A percentile compares a stretch with the other conserved stretches of the same genome.
Evolutionary conservation across 2,329 filamentous ascomycete genomes (phyloP).

Genomic region (Sporothrix inflata): DNA sequence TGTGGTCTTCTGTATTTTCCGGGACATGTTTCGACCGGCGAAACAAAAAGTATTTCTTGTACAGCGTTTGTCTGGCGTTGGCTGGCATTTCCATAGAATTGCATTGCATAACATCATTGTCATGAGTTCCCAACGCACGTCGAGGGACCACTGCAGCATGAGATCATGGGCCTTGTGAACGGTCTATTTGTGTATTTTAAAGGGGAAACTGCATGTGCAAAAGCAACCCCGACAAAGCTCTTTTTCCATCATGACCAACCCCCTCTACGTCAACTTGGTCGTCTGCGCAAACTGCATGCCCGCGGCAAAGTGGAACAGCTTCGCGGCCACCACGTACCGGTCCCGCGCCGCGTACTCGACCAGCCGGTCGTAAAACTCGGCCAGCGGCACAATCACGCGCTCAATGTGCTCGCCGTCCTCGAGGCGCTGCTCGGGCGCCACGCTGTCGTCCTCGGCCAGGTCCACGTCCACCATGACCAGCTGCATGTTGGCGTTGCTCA

Average conservation of each 20-base stretch:
- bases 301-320: constrained; percentile 63
- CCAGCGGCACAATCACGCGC: constrained; percentile 60
- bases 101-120: neutral
- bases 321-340: constrained; percentile 58
- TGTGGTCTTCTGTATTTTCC: neutral
- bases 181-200: neutral
- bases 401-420: constrained; percentile 66
- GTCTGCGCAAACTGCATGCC: constrained; percentile 56
- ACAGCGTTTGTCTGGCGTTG: neutral
- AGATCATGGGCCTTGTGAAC: neutral
- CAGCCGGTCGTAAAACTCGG: constrained; percentile 59
- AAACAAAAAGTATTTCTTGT: neutral
- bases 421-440: constrained; percentile 58
- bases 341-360: constrained; percentile 51
- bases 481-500: constrained; percentile 65
- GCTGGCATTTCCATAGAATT: neutral
- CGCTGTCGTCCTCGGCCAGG: constrained; percentile 51
- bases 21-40: neutral
- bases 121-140: neutral
- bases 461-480: constrained; percentile 63
- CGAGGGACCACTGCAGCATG: neutral
- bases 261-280: constrained; percentile 38
- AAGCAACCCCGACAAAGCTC: neutral
- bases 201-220: too few species aligned
- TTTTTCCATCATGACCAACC: neutral